Percentiles rank a stretch among this genome's conserved stretches.
These are phyloP conservation scores for Globisporangium paddicum DNA, from an alignment of 352 stramenopile species.

Conservation along the genomic window DNA sequence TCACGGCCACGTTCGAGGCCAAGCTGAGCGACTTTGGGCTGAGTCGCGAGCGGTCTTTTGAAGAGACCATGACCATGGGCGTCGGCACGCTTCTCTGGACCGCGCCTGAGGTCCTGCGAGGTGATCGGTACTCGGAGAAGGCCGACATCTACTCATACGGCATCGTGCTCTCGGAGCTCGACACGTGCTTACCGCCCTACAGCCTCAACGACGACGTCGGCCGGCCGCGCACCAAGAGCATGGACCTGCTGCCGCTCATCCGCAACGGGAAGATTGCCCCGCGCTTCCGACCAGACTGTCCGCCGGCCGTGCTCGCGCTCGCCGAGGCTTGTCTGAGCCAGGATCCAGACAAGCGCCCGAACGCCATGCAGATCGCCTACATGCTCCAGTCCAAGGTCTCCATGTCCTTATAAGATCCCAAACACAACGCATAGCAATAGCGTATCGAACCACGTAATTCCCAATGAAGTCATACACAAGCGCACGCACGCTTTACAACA, in stretches of 20 bases:
- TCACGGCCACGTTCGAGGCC: slow-evolving; percentile 34
- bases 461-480: no score
- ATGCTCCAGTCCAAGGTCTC: slow-evolving; percentile 29
- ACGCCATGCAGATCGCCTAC: slow-evolving; percentile 47
- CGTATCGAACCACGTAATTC: no score
- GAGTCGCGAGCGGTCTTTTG: slow-evolving; percentile 43
- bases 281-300: slow-evolving; percentile 33
- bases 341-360: slow-evolving; percentile 32
- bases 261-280: slow-evolving; percentile 38
- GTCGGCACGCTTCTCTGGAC: slow-evolving; percentile 62
- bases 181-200: slow-evolving; percentile 55
- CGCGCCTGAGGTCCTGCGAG: slow-evolving; percentile 49
- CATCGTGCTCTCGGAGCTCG: slow-evolving; percentile 57
- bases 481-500: no score
- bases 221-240: slow-evolving; percentile 31
- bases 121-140: slow-evolving; percentile 49
- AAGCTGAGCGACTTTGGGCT: slow-evolving; percentile 64
- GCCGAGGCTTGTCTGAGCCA: slow-evolving; percentile 28
- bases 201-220: slow-evolving; percentile 42
- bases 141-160: slow-evolving; percentile 63
- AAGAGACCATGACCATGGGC: slow-evolving; percentile 64
- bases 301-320: slow-evolving; percentile 26
- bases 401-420: slow-evolving; percentile 10
- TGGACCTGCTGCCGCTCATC: slow-evolving; percentile 56
- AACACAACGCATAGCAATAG: background rate